A percentile compares a stretch with the other conserved stretches of the same genome.
These are phyloP conservation scores for Magnolia officinalis DNA, from an alignment of 164 flowering plant genomes.

Conservation along the genomic window DNA sequence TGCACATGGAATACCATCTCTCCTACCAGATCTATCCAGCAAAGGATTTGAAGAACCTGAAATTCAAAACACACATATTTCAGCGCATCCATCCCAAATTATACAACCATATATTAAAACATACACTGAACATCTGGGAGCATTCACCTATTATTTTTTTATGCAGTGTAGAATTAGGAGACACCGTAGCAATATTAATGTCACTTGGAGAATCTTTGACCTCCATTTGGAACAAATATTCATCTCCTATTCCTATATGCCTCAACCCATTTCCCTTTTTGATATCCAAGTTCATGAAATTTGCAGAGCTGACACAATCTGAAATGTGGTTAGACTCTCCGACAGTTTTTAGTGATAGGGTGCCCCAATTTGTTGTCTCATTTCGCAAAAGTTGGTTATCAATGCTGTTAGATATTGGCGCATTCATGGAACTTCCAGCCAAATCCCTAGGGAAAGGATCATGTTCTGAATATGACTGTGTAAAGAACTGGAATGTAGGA, in stretches of 20 bases:
- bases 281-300: constrained; percentile 8
- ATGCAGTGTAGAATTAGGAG: neutral
- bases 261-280: constrained; percentile 14
- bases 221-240: constrained; percentile 23
- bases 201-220: constrained; percentile 3
- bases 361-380: constrained; percentile 18
- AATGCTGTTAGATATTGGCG: constrained; percentile 6
- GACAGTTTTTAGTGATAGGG: constrained; percentile 22
- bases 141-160: neutral
- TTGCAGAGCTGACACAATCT: constrained; percentile 11
- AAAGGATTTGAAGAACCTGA: constrained; percentile 27
- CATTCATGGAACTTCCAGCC: constrained; percentile 17
- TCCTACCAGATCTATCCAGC: constrained; percentile 13
- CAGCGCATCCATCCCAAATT: constrained; percentile 5
- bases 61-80: constrained; percentile 15
- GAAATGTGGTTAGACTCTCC: constrained; percentile 21
- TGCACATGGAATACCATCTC: constrained; percentile 10
- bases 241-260: constrained; percentile 16
- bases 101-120: neutral
- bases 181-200: neutral
- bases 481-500: constrained; percentile 23
- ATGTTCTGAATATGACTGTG: constrained; percentile 18
- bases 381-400: constrained; percentile 10
- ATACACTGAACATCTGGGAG: neutral
- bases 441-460: constrained; percentile 15